A percentile compares a stretch with the other conserved stretches of the same genome.
These are phyloP conservation scores for Jimgerdemannia flammicorona DNA, from an alignment of 192 early-diverging fungal species.

Conservation along the genomic window DNA sequence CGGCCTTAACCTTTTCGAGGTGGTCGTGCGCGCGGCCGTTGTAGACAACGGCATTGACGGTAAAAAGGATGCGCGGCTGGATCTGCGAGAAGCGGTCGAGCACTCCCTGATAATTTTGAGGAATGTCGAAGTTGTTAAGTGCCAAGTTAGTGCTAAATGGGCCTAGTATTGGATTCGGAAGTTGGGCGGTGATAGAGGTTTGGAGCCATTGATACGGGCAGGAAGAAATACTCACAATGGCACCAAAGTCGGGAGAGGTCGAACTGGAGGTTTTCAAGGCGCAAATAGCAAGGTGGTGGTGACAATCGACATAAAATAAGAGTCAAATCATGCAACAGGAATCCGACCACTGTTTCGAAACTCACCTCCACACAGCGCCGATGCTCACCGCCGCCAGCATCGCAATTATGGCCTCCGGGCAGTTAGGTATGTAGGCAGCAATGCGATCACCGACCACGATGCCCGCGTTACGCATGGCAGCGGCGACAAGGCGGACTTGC, in stretches of 20 bases:
- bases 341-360: slow-evolving; percentile 9
- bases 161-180: neutral
- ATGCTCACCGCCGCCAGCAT: slow-evolving; percentile 77
- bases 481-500: slow-evolving; percentile 64
- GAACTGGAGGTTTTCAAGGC: slow-evolving; percentile 39
- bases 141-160: neutral
- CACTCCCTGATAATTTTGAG: slow-evolving; percentile 54
- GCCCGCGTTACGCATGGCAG: slow-evolving; percentile 69
- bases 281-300: neutral
- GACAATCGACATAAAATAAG: neutral
- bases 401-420: slow-evolving; percentile 73
- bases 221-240: slow-evolving; percentile 44
- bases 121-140: neutral
- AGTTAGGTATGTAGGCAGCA: slow-evolving; percentile 88
- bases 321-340: neutral
- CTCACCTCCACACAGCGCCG: slow-evolving; percentile 84
- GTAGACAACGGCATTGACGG: slow-evolving; percentile 88
- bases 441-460: slow-evolving; percentile 80
- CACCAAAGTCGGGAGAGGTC: slow-evolving; percentile 93
- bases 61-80: slow-evolving; percentile 85
- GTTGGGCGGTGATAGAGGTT: neutral
- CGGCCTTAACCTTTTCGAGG: slow-evolving; percentile 66
- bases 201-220: neutral
- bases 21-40: slow-evolving; percentile 86
- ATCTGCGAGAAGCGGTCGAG: slow-evolving; percentile 94